These are phyloP conservation scores for Agrostemma githago DNA, from an alignment of 148 eudicot genomes.

Conservation along the genomic window DNA sequence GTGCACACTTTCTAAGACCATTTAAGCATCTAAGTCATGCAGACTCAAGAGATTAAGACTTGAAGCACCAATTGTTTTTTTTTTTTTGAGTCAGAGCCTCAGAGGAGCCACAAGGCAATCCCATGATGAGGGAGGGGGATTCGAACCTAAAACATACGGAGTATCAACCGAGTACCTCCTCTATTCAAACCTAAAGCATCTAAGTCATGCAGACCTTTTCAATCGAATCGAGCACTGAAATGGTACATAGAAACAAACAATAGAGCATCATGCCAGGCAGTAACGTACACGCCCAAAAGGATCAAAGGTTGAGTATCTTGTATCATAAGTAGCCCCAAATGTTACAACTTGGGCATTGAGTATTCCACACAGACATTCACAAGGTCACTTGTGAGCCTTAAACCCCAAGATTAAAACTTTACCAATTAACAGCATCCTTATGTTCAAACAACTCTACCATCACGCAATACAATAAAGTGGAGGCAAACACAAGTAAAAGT, in stretches of 20 bases:
- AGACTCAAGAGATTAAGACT: no score
- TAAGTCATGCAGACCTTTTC: not conserved
- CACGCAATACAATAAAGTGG: not conserved
- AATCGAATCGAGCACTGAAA: not conserved
- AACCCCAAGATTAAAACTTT: not conserved
- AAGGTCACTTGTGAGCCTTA: no score
- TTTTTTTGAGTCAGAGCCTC: no score
- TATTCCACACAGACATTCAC: no score
- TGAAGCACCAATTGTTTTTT: no score
- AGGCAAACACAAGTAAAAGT: not conserved
- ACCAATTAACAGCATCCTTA: no score
- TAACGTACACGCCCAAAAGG: not conserved
- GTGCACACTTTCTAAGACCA: no score
- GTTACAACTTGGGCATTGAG: not conserved
- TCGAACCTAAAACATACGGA: no score
- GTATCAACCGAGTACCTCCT: not conserved
- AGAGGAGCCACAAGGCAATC: no score
- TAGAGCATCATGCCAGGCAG: not conserved
- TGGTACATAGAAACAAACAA: not conserved
- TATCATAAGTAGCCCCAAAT: not conserved
- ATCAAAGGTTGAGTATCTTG: not conserved
- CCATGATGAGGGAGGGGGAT: no score
- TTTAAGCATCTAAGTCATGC: no score
- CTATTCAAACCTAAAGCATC: not conserved
- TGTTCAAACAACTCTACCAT: not conserved